Conservation (phyloP, 2,329 filamentous ascomycete genomes). For the Aspergillus costaricaensis region DNA sequence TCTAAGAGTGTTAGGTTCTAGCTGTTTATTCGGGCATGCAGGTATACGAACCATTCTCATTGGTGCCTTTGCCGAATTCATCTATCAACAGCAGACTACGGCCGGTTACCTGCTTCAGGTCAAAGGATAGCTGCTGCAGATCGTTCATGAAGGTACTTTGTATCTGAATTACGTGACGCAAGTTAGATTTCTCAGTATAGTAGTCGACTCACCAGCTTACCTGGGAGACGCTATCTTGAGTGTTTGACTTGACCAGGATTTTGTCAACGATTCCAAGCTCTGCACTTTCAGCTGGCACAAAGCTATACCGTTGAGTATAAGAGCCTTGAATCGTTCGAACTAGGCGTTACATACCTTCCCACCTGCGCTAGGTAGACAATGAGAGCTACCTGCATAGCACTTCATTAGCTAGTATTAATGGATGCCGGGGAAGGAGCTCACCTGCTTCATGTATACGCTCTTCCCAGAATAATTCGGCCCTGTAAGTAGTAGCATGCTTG, state of each 20-base stretch:
- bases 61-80: slow-evolving; percentile 78
- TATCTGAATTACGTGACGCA: slow-evolving; percentile 41
- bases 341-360: slow-evolving; percentile 54
- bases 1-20: slow-evolving; percentile 44
- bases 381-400: slow-evolving; percentile 61
- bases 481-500: slow-evolving; percentile 78
- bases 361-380: slow-evolving; percentile 92
- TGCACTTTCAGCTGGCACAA: slow-evolving; percentile 77
- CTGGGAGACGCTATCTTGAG: slow-evolving; percentile 67
- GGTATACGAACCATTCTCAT: slow-evolving; percentile 50
- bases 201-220: slow-evolving; percentile 25
- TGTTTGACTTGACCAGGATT: slow-evolving; percentile 82
- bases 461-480: slow-evolving; percentile 97
- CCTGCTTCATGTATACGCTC: slow-evolving; percentile 90
- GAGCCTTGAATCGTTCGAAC: not conserved
- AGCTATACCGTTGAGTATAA: slow-evolving; percentile 54
- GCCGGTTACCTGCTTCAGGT: slow-evolving; percentile 71
- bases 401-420: slow-evolving; percentile 10
- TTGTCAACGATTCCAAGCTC: slow-evolving; percentile 86
- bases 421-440: slow-evolving; percentile 11
- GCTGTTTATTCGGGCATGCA: not conserved
- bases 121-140: slow-evolving; percentile 79
- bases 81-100: slow-evolving; percentile 86
- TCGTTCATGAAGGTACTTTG: slow-evolving; percentile 78
- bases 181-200: not conserved